Evolutionary conservation across 2,329 filamentous ascomycete species (phyloP), one percentile per base, ranked within the genome.

Genomic region (Sporothrix phasma): DNA sequence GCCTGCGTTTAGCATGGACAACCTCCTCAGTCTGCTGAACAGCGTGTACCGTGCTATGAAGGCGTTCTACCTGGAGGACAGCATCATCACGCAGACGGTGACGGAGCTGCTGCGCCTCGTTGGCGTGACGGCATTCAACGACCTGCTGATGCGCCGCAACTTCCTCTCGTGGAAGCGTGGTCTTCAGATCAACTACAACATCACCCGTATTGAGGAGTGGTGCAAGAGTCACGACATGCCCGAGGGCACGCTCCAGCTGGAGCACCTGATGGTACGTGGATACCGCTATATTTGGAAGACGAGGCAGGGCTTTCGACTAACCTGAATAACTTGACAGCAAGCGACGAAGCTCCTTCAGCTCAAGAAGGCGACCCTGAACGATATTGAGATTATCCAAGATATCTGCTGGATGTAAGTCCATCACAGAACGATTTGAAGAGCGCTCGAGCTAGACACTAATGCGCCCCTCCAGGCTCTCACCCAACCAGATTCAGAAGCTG

Each of bases 211-310:
- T 68, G 94, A 99, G 76, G 94, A 99, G 78, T 99, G 94, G 94
- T 99, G 94, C 79, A 99, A 99, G 85, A 96, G 92, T 73, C 95
- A 99, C 75, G 94, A 97, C 71, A 97, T 99, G 93, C 94, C 94
- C 1, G 93, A 99, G 77, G 94, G 94, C 63, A 99, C 93, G 34
- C 83, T 99, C 62, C 93, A 97, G 78, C 84, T 99, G 64, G 94
- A 99, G 80, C 94, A 99, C 80, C 79, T 99, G 70, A 99, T 99
- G 94, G 89, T 91, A 78, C 76, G 79, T 71, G 19, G 10, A 15
- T 5, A 65, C 13, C n/a, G 4, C 11, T 13, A 17, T 51, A 29
- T 5, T 6, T n/a, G 22, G 58, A 5, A 58, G 3, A 24, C 29
- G 11, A 6, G 26, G n/a, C n/a, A n/a, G n/a, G 5, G 31, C 17